Base-by-base conservation (phyloP, 768 basidiomycete genomes). In the Mycena capillaripes region DNA sequence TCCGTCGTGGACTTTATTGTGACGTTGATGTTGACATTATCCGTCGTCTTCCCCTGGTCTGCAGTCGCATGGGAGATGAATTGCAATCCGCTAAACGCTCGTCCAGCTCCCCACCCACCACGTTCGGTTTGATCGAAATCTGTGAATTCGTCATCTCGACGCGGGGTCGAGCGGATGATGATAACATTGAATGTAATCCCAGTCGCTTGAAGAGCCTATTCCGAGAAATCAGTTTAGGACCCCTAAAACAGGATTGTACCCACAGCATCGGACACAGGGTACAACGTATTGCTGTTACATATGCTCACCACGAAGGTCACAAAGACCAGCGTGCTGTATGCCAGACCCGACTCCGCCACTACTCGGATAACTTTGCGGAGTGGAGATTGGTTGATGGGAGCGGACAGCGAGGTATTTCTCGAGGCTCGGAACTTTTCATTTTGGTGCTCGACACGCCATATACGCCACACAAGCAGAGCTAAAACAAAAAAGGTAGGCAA, bases 381-480 rank as follows among this genome's bases (percentile, higher is more conserved):
- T 52, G 12, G 50, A 52, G 50, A 27, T 52, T 52, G 50, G 27
- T 27, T 27, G 50, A 52, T 27, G 27, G 50, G 50, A 52, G 50
- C 50, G 11, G 50, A 29, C 8, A 52, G 50, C 50, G 50, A 52
- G 4, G 50, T 6, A 12, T 52, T 52, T 6, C 12, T 44, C 44
- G 44, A 9, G 50, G 50, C 27, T 52, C 50, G 27, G 50, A 52
- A 52, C 19, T 17, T 27, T 29, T 27, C 50, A 52, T 25, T 52
- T 29, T 52, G 50, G 27, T 52, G 50, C 50, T 52, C 50, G 50
- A 52, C 50, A 52, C 50, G 50, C 50, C 50, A 52, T 52, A 52
- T 52, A 27, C 50, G 50, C 50, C 50, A 52, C 50, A 52, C 50
- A 29, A 52, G 50, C 9, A 52, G 50, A 29, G 25, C 50, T 52